A percentile compares a stretch with the other conserved stretches of the same genome.
Conservation (phyloP, 768 basidiomycete species). For the Mycena amicta region DNA sequence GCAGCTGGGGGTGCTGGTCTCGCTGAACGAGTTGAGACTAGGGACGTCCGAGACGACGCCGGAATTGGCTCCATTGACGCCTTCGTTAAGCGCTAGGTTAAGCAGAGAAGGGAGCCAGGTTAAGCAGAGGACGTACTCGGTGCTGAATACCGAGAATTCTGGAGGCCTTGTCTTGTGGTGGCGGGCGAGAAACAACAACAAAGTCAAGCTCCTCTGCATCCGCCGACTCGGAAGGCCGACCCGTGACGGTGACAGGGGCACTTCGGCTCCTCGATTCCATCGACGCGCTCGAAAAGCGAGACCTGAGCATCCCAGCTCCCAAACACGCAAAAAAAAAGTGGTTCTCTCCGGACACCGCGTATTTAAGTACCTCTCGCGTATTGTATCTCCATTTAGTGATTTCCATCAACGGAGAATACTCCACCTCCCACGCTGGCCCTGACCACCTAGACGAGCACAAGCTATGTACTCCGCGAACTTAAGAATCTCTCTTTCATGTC, state of each 20-base stretch:
- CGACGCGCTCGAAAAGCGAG: background rate
- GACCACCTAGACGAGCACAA: no score
- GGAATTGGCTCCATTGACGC: constrained; percentile 84
- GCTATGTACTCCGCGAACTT: no score
- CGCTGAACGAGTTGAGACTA: constrained; percentile 74
- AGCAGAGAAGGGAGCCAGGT: background rate
- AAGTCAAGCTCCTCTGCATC: constrained; percentile 79
- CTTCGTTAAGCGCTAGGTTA: constrained; percentile 8
- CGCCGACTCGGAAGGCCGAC: constrained; percentile 39
- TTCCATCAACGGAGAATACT: no score
- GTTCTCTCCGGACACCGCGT: background rate
- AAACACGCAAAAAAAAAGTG: background rate
- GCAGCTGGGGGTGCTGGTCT: constrained; percentile 57
- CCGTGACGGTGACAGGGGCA: no score
- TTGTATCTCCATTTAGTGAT: background rate
- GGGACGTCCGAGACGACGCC: constrained; percentile 71
- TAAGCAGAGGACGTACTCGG: constrained; percentile 33
- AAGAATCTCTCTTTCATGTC: no score
- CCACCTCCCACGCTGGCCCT: no score
- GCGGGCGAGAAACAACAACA: constrained; percentile 50
- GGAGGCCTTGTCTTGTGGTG: constrained; percentile 69
- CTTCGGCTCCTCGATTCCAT: background rate
- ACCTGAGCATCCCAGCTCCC: background rate
- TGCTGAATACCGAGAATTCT: constrained; percentile 77
- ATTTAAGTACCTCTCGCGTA: background rate